Evolutionary conservation across 257 asterid species (phyloP), one percentile per base, ranked within the genome.

Genomic region (Primulina tabacum): DNA sequence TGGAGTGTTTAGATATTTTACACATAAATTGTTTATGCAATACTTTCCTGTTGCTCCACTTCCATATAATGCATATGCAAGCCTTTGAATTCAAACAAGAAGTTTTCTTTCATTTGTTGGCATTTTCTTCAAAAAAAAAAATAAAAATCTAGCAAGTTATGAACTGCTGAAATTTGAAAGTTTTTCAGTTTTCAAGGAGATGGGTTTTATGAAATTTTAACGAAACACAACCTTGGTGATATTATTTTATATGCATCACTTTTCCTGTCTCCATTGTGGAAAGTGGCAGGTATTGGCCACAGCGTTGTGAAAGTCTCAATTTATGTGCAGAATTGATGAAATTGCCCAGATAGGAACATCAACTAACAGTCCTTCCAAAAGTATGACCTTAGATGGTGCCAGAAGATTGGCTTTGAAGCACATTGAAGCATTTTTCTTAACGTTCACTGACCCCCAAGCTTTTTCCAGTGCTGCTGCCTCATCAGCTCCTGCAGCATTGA

Each of bases 381-480:
- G 81, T 74, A 86, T 76, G 21, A 79, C 78, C 82, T 75, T 89
- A 57, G 90, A 86, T 29, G 88, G 87, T 6, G 81, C 90, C 8
- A 85, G 92, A 80, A 84, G 84, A 83, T 77, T 84, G 83, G 89
- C 95, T 70, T 65, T 90, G 76, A 88, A 81, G 60, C 79, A 82
- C 76, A 90, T 90, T 60, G 87, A 88, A 67, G 91, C 90, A 60
- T 90, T 90, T 57, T 72, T 88, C 60, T 81, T 75, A 76, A 80
- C 85, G 0, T 90, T 86, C 67, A 75, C 88, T 35, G 88, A 88
- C 68, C 89, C 83, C 17, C 89, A 88, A 72, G 86, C 91, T 21
- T 88, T 90, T 78, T 74, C 90, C 68, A 79, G 91, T 75, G 97
- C 97, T 72, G 87, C 90, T 43, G 78, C 86, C 33, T 88, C 97